Evolutionary conservation across 1,284 basidiomycete genomes (phyloP).

Genomic region (Marasmius sp.): DNA sequence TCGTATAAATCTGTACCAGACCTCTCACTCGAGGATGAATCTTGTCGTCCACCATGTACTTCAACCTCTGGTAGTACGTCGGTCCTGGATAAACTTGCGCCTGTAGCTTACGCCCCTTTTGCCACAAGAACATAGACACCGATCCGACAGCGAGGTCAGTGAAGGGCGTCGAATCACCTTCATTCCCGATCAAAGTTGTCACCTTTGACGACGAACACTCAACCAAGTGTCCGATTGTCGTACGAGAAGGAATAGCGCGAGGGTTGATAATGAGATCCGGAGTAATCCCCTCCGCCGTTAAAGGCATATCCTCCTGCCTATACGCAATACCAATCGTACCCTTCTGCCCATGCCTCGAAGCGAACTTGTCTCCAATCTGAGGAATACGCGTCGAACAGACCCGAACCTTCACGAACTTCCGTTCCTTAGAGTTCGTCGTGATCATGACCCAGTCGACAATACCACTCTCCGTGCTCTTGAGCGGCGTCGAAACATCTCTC

Average conservation of each 20-base stretch:
- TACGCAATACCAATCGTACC: too few relatives aligned
- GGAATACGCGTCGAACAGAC: slow-evolving; percentile 94
- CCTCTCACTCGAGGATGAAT: too few relatives aligned
- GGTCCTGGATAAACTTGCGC: too few relatives aligned
- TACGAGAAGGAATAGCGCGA: slow-evolving; percentile 98
- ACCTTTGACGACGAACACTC: slow-evolving; percentile 98
- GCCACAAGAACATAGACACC: too few relatives aligned
- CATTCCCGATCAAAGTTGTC: slow-evolving; percentile 92
- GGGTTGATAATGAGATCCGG: slow-evolving; percentile 99
- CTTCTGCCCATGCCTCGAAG: too few relatives aligned
- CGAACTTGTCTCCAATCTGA: too few relatives aligned
- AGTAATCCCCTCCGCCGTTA: slow-evolving; percentile 93
- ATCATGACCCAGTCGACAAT: slow-evolving; percentile 98
- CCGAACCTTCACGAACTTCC: slow-evolving; percentile 98
- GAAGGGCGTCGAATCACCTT: slow-evolving; percentile 98
- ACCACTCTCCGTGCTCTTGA: slow-evolving; percentile 97
- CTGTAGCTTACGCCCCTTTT: too few relatives aligned
- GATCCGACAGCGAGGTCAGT: too few relatives aligned
- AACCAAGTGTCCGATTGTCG: slow-evolving; percentile 99
- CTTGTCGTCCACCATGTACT: too few relatives aligned
- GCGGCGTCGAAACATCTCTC: slow-evolving; percentile 94
- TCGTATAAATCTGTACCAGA: too few relatives aligned
- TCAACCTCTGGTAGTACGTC: too few relatives aligned
- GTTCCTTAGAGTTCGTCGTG: slow-evolving; percentile 93
- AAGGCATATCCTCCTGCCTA: too few relatives aligned